A percentile compares a stretch with the other conserved stretches of the same genome.
These are phyloP conservation scores for Rhizoctonia solani DNA, from an alignment of 1,284 basidiomycete genomes.

Conservation along the genomic window DNA sequence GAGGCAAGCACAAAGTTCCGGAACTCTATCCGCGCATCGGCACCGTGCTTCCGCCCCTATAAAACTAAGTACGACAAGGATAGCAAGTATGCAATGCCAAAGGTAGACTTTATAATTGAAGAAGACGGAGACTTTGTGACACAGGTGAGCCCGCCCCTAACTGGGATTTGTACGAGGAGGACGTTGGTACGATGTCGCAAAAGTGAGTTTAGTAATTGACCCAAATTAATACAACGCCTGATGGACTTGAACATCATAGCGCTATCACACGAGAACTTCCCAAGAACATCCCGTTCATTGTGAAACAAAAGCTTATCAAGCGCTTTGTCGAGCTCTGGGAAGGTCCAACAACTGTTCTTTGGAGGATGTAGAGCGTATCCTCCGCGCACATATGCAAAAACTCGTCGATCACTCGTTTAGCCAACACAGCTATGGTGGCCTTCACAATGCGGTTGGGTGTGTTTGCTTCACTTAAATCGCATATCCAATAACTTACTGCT, in stretches of 20 bases:
- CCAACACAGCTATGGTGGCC: slow-evolving; percentile 56
- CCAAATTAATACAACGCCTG: background rate
- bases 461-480: slow-evolving; percentile 42
- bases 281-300: slow-evolving; percentile 46
- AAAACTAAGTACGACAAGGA: slow-evolving; percentile 33
- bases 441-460: slow-evolving; percentile 60
- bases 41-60: slow-evolving; percentile 35
- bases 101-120: slow-evolving; percentile 2
- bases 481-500: background rate
- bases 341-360: slow-evolving; percentile 55
- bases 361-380: slow-evolving; percentile 49
- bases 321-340: slow-evolving; percentile 47
- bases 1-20: slow-evolving; percentile 26
- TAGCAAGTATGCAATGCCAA: background rate
- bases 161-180: slow-evolving; percentile 42
- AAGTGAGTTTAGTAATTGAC: slow-evolving; percentile 42
- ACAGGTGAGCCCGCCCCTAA: background rate
- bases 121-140: background rate
- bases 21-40: slow-evolving; percentile 23
- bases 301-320: slow-evolving; percentile 43
- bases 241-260: slow-evolving; percentile 33
- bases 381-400: slow-evolving; percentile 50
- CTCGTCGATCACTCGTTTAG: slow-evolving; percentile 57
- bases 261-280: slow-evolving; percentile 47
- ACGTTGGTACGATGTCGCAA: slow-evolving; percentile 46